phyloP scores from a whole-genome alignment of 75 land plant species.

The Pseudotsuga menziesii region DNA sequence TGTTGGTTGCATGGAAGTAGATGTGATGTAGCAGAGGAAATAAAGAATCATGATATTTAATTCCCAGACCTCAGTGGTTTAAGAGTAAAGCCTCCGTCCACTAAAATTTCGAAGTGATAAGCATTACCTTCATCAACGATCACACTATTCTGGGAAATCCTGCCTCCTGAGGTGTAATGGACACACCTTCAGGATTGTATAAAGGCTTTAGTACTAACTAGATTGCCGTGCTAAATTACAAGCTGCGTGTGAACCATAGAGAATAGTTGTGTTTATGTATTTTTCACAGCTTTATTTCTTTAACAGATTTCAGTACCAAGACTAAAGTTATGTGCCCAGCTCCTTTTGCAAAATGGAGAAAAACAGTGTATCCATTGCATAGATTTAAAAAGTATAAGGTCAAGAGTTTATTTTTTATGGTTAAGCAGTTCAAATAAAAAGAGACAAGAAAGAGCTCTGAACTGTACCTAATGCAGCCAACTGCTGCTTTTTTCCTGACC shows the following conservation, averaged over 20 bases:
- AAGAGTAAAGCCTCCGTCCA: background rate
- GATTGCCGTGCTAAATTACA: background rate
- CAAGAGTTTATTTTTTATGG: too few relatives aligned
- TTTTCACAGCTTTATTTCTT: background rate
- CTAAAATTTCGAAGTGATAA: background rate
- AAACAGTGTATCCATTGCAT: too few relatives aligned
- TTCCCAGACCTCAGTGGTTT: background rate
- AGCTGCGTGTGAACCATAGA: background rate
- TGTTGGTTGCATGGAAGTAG: too few relatives aligned
- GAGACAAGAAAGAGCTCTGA: background rate
- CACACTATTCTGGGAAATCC: background rate
- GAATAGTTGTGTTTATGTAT: background rate
- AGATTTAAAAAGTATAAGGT: too few relatives aligned
- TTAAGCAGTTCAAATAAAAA: too few relatives aligned
- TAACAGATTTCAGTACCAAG: background rate
- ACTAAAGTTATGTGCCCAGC: too few relatives aligned
- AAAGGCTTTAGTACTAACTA: too few relatives aligned
- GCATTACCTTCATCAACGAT: background rate
- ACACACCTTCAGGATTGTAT: background rate
- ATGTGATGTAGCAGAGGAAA: background rate
- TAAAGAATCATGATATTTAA: background rate
- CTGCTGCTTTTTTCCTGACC: constrained; percentile 43
- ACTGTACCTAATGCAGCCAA: constrained; percentile 33
- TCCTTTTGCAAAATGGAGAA: too few relatives aligned
- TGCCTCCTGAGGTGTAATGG: background rate